These are phyloP conservation scores for Trichomonas vaginalis DNA, from an alignment of 208 protist genomes.

Conservation along the genomic window DNA sequence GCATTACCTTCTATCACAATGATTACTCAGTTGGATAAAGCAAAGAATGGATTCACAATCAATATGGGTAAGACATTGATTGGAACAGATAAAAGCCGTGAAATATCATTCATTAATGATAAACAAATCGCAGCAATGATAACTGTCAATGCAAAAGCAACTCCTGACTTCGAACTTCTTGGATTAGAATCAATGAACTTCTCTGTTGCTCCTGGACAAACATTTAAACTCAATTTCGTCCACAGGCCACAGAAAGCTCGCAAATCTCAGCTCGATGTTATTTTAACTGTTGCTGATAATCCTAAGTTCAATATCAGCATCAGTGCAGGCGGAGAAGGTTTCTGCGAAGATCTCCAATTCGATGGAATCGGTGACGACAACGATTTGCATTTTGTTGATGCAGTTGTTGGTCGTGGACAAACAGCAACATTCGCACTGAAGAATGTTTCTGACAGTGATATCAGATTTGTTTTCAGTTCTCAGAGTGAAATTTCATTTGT, in stretches of 20 bases:
- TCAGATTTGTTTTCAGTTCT: not conserved
- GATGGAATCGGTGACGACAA: not conserved
- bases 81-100: not conserved
- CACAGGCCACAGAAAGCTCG: not conserved
- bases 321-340: not conserved
- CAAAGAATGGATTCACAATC: not conserved
- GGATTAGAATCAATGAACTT: not conserved
- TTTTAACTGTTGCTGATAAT: not conserved
- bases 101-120: not conserved
- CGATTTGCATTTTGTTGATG: not conserved
- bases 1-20: not conserved
- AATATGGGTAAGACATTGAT: not conserved
- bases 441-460: not conserved
- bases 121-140: not conserved
- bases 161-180: not conserved
- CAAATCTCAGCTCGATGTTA: not conserved
- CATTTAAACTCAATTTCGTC: not conserved
- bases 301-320: not conserved
- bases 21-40: not conserved
- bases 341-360: not conserved
- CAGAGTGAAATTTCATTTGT: not conserved
- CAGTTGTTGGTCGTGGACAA: not conserved
- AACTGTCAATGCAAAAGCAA: not conserved
- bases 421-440: not conserved
- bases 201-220: not conserved